Base-by-base conservation (phyloP, 192 early-diverging fungal genomes). In the Mortierella hygrophila region DNA sequence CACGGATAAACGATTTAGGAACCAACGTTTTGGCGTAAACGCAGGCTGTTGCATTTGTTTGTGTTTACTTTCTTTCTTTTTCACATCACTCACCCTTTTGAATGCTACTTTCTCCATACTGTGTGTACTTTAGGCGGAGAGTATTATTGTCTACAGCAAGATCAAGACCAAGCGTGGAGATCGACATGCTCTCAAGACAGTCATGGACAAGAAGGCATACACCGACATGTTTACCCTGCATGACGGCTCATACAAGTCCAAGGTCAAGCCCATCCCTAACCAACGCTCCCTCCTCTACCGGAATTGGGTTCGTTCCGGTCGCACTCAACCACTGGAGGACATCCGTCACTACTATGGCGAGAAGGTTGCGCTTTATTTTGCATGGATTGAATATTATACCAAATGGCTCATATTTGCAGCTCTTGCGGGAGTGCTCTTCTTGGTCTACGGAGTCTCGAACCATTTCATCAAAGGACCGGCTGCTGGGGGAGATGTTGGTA, bases 321-420 rank as follows among this genome's bases (percentile, higher is more conserved):
- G 38, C n/a, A 21, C 70, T 0, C 91, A 92, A 68, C 92, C 92
- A 2, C 26, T 92, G 20, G 85, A 89, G 26, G 83, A 91, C 32
- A 89, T 93, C 46, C 83, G 89, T 49, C 78, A 75, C n/a, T 95
- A 95, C 78, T 95, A 92, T 77, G 94, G 94, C n/a, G 94, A 95
- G 84, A 88, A 91, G 73, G 86, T 93, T 68, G 94, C 92, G 16
- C 87, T 93, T 4, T 95, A 94, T 68, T 94, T 95, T 87, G 91
- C 93, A 35, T 95, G 93, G 92, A 80, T 94, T 47, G 91, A 92
- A 77, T 91, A 91, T 79, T 95, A 94, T 77, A 92, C 92, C 5
- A 77, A 89, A n/a, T 94, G 94, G 94, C 82, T 92, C 6, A 26
- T 75, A 37, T 52, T 75, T 38, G 92, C 93, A 9, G 85, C 93